phyloP scores from a whole-genome alignment of 225 moss, liverwort and hornwort species.

The Sphagnum tenellum region DNA sequence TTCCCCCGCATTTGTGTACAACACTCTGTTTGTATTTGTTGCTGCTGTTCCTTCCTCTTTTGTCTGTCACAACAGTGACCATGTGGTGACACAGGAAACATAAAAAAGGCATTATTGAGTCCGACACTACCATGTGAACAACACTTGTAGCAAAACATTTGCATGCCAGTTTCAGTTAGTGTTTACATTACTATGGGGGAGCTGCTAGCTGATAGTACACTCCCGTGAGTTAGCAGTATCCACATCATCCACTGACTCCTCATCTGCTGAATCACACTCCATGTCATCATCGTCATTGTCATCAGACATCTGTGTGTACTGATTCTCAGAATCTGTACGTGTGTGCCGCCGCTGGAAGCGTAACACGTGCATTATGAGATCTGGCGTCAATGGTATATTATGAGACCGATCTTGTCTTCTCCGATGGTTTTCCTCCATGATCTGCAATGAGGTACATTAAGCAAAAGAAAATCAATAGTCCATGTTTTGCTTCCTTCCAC shows the following conservation, averaged over 20 bases:
- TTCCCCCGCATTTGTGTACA: too few species aligned
- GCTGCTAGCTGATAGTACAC: slow-evolving; percentile 62
- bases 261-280: slow-evolving; percentile 64
- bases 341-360: slow-evolving; percentile 53
- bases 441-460: slow-evolving; percentile 23
- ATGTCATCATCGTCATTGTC: slow-evolving; percentile 43
- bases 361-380: slow-evolving; percentile 60
- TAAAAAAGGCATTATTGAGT: too few species aligned
- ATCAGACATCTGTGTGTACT: slow-evolving; percentile 42
- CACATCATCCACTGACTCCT: slow-evolving; percentile 64
- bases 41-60: too few species aligned
- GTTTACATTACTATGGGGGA: too few species aligned
- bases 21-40: too few species aligned
- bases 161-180: too few species aligned
- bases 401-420: slow-evolving; percentile 50
- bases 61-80: too few species aligned
- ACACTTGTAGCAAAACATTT: too few species aligned
- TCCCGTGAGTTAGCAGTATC: slow-evolving; percentile 55
- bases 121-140: too few species aligned
- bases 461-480: background rate
- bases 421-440: slow-evolving; percentile 61
- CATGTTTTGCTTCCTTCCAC: background rate
- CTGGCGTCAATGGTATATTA: slow-evolving; percentile 28
- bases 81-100: too few species aligned
- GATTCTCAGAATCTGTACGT: slow-evolving; percentile 34